Evolutionary conservation across 106 monocot species (phyloP), one percentile per base, ranked within the genome.

Genomic region (Amphibolis antarctica): DNA sequence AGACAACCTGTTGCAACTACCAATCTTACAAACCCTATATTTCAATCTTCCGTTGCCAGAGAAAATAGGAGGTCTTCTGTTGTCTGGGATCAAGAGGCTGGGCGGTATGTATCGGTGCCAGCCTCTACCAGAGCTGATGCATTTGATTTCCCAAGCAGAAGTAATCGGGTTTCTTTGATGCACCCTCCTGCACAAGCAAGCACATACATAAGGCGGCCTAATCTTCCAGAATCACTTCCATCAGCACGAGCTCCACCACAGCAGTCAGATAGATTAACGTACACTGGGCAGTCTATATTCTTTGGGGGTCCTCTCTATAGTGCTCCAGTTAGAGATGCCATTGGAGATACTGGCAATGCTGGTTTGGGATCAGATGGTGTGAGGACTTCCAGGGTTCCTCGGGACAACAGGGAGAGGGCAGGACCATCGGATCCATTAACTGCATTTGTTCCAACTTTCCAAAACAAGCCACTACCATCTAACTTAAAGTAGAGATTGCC

Each of bases 81-180:
- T 22, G 78, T 98, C 29, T 98, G 96, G 96, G 96, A 98, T 56
- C 90, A 78, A 70, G 91, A 98, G 66, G 86, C 96, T 26, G 96
- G 96, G 2, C 77, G 96, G 23, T 98, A 87, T 42, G 76, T 91
- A 3, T 98, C 96, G 10, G 84, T 87, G 10, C 52, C 78, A 7
- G 42, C 77, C 26, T 26, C 82, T 7, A 46, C 65, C 24, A 77
- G 82, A 74, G 42, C 56, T 17, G 93, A 63, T 43, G 64, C 66
- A 9, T 51, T 62, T 46, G 75, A 73, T 17, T 20, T 21, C 27
- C 67, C 78, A 23, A 15, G 45, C 1, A 66, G 83, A 44, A 28
- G 65, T 46, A 31, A 66, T 43, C 68, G 65, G 31, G 42, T 47
- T 53, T 61, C 67, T 7, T 27, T 71, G 9, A 60, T 54, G 13